A percentile compares a stretch with the other conserved stretches of the same genome.
Evolutionary conservation across 306 rosid genomes (phyloP).

Genomic region (Rosa persica): DNA sequence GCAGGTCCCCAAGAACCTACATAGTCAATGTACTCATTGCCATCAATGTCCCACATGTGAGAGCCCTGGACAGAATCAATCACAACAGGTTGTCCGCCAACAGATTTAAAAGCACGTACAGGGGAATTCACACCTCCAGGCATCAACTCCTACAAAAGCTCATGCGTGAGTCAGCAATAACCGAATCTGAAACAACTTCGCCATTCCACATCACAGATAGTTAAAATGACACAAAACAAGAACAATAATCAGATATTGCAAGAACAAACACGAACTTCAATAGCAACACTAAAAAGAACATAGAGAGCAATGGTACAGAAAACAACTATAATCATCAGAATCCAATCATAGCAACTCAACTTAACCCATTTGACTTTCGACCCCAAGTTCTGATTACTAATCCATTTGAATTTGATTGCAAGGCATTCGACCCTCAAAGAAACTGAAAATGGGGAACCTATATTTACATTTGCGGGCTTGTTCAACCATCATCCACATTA

Average conservation of each 20-base stretch:
- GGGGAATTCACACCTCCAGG: conserved; percentile 99
- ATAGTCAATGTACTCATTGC: conserved; percentile 89
- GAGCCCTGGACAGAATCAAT: conserved; percentile 88
- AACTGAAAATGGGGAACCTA: background rate
- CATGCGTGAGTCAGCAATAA: background rate
- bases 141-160: conserved; percentile 62
- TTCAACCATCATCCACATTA: background rate
- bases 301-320: background rate
- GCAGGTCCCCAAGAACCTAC: conserved; percentile 99
- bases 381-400: background rate
- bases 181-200: background rate
- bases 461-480: background rate
- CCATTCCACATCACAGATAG: background rate
- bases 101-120: conserved; percentile 93
- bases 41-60: conserved; percentile 93
- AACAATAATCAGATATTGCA: background rate
- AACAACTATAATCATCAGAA: background rate
- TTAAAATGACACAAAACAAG: background rate
- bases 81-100: conserved; percentile 87
- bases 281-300: background rate
- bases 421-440: background rate
- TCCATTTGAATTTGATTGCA: background rate
- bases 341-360: conserved; percentile 1
- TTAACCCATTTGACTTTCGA: background rate
- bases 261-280: background rate